Evolutionary conservation across 768 basidiomycete species (phyloP).

Genomic region (Mycena venus): DNA sequence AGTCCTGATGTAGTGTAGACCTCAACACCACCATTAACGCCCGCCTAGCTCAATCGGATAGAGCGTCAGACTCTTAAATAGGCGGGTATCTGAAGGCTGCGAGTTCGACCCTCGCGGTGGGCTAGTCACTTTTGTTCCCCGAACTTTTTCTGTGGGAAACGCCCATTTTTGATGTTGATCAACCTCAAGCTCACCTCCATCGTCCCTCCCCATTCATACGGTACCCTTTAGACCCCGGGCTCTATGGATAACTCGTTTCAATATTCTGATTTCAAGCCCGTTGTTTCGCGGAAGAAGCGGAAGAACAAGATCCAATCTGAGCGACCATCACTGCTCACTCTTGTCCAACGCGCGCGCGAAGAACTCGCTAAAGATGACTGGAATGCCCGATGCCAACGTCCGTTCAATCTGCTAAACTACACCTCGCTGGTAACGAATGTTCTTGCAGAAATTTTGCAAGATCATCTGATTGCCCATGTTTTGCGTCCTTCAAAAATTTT

Average conservation of each 20-base stretch:
- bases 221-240: no score
- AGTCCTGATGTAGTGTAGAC: no score
- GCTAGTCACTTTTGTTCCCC: slow-evolving; percentile 62
- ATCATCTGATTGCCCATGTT: slow-evolving; percentile 43
- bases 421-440: not conserved
- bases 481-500: slow-evolving; percentile 56
- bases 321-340: slow-evolving; percentile 49
- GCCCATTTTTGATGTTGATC: no score
- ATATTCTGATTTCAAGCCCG: slow-evolving; percentile 66
- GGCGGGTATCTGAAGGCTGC: slow-evolving; percentile 79
- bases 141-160: slow-evolving; percentile 1
- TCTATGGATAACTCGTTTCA: slow-evolving; percentile 48
- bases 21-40: no score
- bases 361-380: slow-evolving; percentile 66
- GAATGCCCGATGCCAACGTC: slow-evolving; percentile 71
- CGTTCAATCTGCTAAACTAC: slow-evolving; percentile 42
- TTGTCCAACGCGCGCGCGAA: slow-evolving; percentile 58
- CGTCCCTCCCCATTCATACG: no score
- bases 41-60: slow-evolving; percentile 60
- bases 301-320: slow-evolving; percentile 51
- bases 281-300: slow-evolving; percentile 66
- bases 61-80: slow-evolving; percentile 67
- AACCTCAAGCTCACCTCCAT: no score
- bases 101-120: slow-evolving; percentile 90
- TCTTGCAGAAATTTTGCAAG: slow-evolving; percentile 51